Percentiles rank a stretch among this genome's conserved stretches.
phyloP scores from a whole-genome alignment of 352 stramenopile genomes.

The Globisporangium carolinianum region DNA sequence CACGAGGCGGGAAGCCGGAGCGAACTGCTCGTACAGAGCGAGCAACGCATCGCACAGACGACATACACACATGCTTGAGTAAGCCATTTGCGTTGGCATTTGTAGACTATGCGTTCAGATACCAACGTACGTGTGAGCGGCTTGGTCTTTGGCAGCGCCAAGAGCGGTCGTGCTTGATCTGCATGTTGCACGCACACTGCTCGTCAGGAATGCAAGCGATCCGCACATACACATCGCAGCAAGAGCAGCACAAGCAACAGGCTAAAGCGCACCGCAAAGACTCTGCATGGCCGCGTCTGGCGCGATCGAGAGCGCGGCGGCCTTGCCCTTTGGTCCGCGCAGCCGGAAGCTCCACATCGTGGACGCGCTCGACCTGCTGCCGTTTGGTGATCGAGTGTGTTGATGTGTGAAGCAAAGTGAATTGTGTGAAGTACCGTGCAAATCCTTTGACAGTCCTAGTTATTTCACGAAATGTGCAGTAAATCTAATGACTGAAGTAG shows the following conservation, averaged over 20 bases:
- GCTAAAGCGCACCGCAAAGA: conserved; percentile 35
- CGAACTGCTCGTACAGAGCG: conserved; percentile 30
- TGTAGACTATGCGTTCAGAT: neutral
- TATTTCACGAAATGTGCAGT: neutral
- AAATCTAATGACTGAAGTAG: too few relatives aligned
- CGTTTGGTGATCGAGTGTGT: too few relatives aligned
- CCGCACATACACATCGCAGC: neutral
- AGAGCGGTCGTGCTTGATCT: conserved; percentile 38
- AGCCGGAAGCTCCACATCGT: conserved; percentile 63
- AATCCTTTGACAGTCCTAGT: neutral
- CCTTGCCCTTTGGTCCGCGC: conserved; percentile 49
- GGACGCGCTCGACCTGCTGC: neutral
- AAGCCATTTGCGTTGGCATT: neutral
- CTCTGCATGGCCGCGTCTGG: conserved; percentile 26
- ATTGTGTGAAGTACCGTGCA: neutral
- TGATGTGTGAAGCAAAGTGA: neutral
- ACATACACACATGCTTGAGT: neutral
- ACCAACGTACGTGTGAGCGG: conserved; percentile 39
- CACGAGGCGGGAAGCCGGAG: conserved; percentile 53
- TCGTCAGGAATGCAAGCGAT: neutral
- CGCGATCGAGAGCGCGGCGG: conserved; percentile 40
- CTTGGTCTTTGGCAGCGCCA: conserved; percentile 36
- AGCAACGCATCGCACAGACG: too few relatives aligned
- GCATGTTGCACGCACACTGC: conserved; percentile 1
- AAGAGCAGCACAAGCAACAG: neutral